phyloP scores from a whole-genome alignment of 2,329 filamentous ascomycete genomes.

The Blastomyces emzantsi region DNA sequence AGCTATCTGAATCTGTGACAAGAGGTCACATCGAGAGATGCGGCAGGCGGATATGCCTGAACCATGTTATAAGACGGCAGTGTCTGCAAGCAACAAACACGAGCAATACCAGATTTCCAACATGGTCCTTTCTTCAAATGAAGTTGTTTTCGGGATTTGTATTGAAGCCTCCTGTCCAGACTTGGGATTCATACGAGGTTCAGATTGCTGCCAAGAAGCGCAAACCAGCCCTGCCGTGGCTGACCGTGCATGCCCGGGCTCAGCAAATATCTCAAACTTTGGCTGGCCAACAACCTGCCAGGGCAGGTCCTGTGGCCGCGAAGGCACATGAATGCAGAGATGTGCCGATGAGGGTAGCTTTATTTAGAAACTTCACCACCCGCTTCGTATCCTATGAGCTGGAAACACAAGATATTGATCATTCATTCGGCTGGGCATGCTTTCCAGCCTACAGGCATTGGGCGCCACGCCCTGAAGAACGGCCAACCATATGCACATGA shows the following conservation, averaged over 20 bases:
- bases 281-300: neutral
- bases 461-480: neutral
- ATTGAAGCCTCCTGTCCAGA: neutral
- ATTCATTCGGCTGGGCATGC: too few species aligned
- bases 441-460: too few species aligned
- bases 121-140: neutral
- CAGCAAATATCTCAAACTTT: neutral
- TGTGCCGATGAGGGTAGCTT: neutral
- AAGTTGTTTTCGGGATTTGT: neutral
- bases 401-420: too few species aligned
- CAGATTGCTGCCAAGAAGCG: neutral
- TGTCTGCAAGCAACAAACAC: neutral
- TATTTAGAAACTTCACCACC: neutral
- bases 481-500: neutral
- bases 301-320: neutral
- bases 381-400: neutral
- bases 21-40: neutral
- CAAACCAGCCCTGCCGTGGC: neutral
- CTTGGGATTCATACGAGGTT: neutral
- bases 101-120: neutral
- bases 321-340: neutral
- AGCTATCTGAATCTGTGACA: neutral
- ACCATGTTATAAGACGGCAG: neutral
- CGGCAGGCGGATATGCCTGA: neutral
- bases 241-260: neutral